Conservation (phyloP, 257 asterid species). For the Jasminum sambac region DNA sequence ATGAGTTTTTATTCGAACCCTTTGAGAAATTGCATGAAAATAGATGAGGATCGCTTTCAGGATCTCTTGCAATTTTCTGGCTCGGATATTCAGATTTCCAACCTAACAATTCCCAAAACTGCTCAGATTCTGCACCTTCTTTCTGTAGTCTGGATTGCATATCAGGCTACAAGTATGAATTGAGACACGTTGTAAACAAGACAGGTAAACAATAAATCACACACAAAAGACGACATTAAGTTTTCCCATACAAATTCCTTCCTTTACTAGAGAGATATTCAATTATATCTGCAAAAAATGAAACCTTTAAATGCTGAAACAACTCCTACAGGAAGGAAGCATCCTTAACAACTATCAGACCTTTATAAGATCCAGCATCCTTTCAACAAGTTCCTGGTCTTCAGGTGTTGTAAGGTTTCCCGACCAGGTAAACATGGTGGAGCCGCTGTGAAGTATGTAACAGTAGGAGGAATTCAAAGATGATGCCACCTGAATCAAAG, state of each 20-base stretch:
- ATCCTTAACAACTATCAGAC: conserved; percentile 36
- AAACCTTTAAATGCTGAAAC: conserved; percentile 12
- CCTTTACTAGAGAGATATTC: conserved; percentile 15
- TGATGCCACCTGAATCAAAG: conserved; percentile 60
- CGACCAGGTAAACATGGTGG: conserved; percentile 61
- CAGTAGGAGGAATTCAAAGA: conserved; percentile 77
- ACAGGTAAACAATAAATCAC: conserved; percentile 5
- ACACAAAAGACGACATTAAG: conserved; percentile 5
- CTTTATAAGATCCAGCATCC: conserved; percentile 68
- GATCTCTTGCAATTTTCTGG: conserved; percentile 53
- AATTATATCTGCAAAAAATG: conserved; percentile 11
- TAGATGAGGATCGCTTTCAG: conserved; percentile 69
- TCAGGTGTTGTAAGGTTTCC: conserved; percentile 65
- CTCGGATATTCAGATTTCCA: conserved; percentile 62
- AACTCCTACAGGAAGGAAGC: conserved; percentile 13
- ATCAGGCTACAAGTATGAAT: conserved; percentile 53
- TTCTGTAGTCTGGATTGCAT: conserved; percentile 66
- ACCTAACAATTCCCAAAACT: conserved; percentile 72
- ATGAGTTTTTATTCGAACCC: conserved; percentile 29
- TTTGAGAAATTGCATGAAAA: conserved; percentile 49
- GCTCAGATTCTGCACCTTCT: conserved; percentile 80
- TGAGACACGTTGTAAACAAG: conserved; percentile 14
- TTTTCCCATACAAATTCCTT: conserved; percentile 9
- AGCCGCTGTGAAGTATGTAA: conserved; percentile 64
- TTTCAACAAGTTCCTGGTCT: conserved; percentile 80